Conservation (phyloP, 2,329 filamentous ascomycete species). For the Reticulascus tulasneorum region DNA sequence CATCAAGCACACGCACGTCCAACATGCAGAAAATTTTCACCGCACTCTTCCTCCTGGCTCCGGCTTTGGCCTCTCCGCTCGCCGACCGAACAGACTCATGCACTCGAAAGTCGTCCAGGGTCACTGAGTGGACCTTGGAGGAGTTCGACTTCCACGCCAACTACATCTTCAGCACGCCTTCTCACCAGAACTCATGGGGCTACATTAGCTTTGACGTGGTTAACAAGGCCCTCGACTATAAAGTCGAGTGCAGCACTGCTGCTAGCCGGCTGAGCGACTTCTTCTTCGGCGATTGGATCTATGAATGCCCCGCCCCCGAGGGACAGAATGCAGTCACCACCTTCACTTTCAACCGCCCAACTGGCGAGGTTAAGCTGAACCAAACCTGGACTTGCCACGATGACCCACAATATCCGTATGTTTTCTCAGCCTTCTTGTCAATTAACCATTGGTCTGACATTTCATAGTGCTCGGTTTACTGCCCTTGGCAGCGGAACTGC, state of each 20-base stretch:
- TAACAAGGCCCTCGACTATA: conserved; percentile 38
- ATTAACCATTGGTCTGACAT: not conserved
- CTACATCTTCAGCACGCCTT: conserved; percentile 45
- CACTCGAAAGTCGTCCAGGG: conserved; percentile 13
- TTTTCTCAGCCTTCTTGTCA: not conserved
- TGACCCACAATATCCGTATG: conserved; percentile 22
- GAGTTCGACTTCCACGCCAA: conserved; percentile 45
- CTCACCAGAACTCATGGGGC: conserved; percentile 47
- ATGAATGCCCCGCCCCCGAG: conserved; percentile 36
- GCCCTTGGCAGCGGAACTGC: conserved; percentile 22
- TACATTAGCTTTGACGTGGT: conserved; percentile 45
- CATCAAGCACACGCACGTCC: not conserved
- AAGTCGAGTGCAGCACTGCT: conserved; percentile 32
- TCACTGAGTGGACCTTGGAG: conserved; percentile 33
- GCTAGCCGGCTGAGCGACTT: conserved; percentile 43
- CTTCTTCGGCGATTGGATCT: conserved; percentile 44
- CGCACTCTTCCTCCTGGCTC: conserved; percentile 7
- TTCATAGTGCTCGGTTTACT: conserved; percentile 20
- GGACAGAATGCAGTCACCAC: conserved; percentile 26
- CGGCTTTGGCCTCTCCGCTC: conserved; percentile 9
- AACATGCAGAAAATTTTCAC: conserved; percentile 4
- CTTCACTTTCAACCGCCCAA: conserved; percentile 39
- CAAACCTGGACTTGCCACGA: conserved; percentile 47
- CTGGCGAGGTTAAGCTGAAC: conserved; percentile 34
- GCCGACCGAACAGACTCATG: conserved; percentile 2